Evolutionary conservation across 257 asterid species (phyloP), one percentile per base, ranked within the genome.

Genomic region (Solanum tarapatanum): DNA sequence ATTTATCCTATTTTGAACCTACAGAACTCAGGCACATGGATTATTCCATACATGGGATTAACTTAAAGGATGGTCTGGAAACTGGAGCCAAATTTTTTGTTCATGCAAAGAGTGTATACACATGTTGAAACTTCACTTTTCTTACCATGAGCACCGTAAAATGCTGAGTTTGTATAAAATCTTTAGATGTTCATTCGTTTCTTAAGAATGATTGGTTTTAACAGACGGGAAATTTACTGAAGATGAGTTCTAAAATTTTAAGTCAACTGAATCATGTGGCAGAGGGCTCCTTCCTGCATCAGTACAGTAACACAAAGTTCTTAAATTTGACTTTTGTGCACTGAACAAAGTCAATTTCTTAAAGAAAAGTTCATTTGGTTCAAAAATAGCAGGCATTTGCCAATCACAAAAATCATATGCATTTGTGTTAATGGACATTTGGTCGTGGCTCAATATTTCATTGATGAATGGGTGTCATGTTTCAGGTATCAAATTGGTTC

Each of bases 401-500:
- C 30, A 21, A n/a, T 84, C 36, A 9, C 28, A 55, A 84, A 4
- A n/a, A 19, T 84, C 30, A 21, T 33, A 83, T 39, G 83, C 55
- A 3, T 66, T 80, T 79, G 26, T 10, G 24, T 45, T 45, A 4
- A 12, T 79, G 37, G n/a, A 26, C 82, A 41, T 41, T 36, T 72
- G 4, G 64, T 68, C 36, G 35, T 36, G 41, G 28, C 32, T 72
- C 80, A 84, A n/a, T 84, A 88, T 58, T 86, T 68, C 70, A 66
- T 79, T 91, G 84, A 90, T 89, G 32, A 33, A 87, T 28, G 21
- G 48, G 26, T 73, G 58, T 6, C 70, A 35, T 88, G 86, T 13
- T 45, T 74, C 89, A 96, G 99, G 99, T 95, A 84, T 96, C 98
- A 84, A 96, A 96, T 92, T 95, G 99, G 99, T 96, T 96, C 91